phyloP scores from a whole-genome alignment of 257 asterid species.

The Leonotis leonurus region DNA sequence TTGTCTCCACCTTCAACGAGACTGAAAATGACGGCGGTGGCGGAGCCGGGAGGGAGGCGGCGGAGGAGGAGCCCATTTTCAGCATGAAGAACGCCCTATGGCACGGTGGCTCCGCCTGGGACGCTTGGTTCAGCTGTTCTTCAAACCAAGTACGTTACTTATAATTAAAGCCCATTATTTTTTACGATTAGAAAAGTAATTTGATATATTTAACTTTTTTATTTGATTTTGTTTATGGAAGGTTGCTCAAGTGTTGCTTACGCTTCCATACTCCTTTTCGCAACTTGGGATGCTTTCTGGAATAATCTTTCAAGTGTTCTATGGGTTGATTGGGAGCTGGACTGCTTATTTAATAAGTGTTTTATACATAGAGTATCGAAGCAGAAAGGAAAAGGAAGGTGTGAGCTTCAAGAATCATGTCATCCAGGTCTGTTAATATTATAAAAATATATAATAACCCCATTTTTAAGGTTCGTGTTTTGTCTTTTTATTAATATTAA shows the following conservation, averaged over 20 bases:
- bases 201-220: neutral
- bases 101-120: conserved; percentile 99
- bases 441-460: neutral
- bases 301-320: conserved; percentile 63
- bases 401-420: conserved; percentile 91
- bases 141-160: conserved; percentile 76
- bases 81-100: conserved; percentile 65
- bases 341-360: conserved; percentile 95
- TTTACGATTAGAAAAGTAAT: too few relatives aligned
- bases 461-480: neutral
- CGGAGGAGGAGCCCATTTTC: conserved; percentile 31
- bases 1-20: conserved; percentile 56
- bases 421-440: conserved; percentile 53
- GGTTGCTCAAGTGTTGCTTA: conserved; percentile 95
- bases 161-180: neutral
- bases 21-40: conserved; percentile 39
- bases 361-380: conserved; percentile 72
- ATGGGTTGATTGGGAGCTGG: conserved; percentile 91
- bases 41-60: conserved; percentile 24
- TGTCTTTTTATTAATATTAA: too few relatives aligned
- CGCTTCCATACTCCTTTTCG: conserved; percentile 87
- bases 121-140: conserved; percentile 98
- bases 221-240: neutral
- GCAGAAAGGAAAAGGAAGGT: conserved; percentile 86
- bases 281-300: conserved; percentile 94